These are phyloP conservation scores for Suhomyces taliae DNA, from an alignment of 1,139 yeast genomes.

Conservation along the genomic window DNA sequence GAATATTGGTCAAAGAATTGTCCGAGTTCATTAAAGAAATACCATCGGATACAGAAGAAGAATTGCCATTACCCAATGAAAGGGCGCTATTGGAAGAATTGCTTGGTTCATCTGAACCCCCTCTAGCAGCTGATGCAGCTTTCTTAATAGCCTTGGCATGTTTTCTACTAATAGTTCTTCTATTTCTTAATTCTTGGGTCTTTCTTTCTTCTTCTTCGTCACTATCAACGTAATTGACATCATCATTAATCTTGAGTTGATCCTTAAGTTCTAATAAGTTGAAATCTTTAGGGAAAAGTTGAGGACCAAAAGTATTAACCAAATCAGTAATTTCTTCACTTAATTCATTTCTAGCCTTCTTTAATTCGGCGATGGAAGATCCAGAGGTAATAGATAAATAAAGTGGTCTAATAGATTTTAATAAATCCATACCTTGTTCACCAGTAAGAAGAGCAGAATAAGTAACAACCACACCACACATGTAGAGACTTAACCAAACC, in stretches of 20 bases:
- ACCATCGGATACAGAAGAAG: constrained; percentile 50
- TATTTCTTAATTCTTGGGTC: constrained; percentile 52
- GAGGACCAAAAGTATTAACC: constrained; percentile 47
- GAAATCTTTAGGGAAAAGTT: constrained; percentile 48
- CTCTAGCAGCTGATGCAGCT: constrained; percentile 7
- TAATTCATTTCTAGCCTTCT: constrained; percentile 39
- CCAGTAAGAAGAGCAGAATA: constrained; percentile 89
- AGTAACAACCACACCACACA: constrained; percentile 68
- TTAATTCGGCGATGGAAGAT: constrained; percentile 56
- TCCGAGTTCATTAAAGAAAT: constrained; percentile 54
- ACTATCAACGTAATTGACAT: constrained; percentile 36
- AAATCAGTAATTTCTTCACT: constrained; percentile 45
- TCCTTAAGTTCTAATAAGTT: constrained; percentile 41
- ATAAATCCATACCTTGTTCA: constrained; percentile 87
- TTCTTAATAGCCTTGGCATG: constrained; percentile 21
- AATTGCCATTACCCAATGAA: constrained; percentile 24
- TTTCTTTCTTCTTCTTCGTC: constrained; percentile 59
- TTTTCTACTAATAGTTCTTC: constrained; percentile 36
- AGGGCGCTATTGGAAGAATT: constrained; percentile 20
- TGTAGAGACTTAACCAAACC: constrained; percentile 50
- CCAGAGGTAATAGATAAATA: constrained; percentile 69
- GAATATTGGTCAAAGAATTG: constrained; percentile 55
- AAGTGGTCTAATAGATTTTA: constrained; percentile 80
- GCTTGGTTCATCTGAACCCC: constrained; percentile 3
- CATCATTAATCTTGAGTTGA: constrained; percentile 27